Base-by-base conservation (phyloP, 306 rosid genomes). In the cucumber (Cucumis sativus) region DNA sequence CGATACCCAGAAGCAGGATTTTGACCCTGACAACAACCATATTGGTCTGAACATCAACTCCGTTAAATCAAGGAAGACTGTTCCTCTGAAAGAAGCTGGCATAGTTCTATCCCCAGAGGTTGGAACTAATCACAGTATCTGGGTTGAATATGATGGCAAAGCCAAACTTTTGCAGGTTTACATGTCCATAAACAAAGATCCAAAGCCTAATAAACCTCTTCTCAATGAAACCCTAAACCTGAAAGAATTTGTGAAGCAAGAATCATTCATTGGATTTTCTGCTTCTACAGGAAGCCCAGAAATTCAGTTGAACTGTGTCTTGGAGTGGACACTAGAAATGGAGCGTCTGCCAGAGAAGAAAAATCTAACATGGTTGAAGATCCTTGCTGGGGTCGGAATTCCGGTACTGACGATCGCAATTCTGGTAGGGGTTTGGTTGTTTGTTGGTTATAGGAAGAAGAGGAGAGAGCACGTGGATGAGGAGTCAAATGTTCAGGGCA, bases 21-120 rank as follows among this genome's bases (percentile, higher is more conserved):
- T 81, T 0, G 88, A 87, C 74, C 85, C 85, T 0, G 83, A 81
- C 41, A 78, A 14, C 57, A 83, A 85, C 43, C 91, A 87, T 49
- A 75, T 85, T 7, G 91, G 91, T 21, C 81, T 85, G 39, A 64
- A 87, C 73, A 47, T 87, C 81, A 85, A 87, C 80, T 85, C 88
- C 2, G 76, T 85, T 28, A 58, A 0, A 18, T 87, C 91, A 14
- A 75, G 2, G 6, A 81, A 58, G 30, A 69, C 74, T 18, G 79
- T 75, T 33, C 17, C 82, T 45, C 57, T 87, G n/a, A 41, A 64
- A 0, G 33, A 60, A 30, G 39, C 58, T 21, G 79, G 79, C 35
- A 82, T 83, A 23, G 75, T 41, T 35, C 63, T 87, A 16, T 84
- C 85, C 8, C 78, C 88, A 0, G 11, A 45, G 54, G 3, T 0